Base-by-base conservation (phyloP, 208 protist species). In the Trypanosomatidae sp. region DNA sequence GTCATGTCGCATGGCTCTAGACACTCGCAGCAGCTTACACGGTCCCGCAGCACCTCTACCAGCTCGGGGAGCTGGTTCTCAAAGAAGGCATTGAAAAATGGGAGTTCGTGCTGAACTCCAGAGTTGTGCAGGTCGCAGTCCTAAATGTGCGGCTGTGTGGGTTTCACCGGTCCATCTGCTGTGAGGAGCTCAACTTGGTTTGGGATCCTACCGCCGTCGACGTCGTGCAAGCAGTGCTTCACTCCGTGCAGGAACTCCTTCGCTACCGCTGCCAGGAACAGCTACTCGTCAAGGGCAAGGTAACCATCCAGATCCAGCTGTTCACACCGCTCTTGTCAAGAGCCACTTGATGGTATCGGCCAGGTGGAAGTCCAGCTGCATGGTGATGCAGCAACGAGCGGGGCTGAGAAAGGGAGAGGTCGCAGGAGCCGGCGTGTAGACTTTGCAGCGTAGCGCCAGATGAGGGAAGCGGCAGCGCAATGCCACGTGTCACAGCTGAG, bases 111-210 rank as follows among this genome's bases (percentile, higher is more conserved):
- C 22, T 79, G 85, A 22, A 87, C 69, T 12, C 6, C 43, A 2
- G 28, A 22, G 50, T 90, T 71, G 73, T 83, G 81, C 33, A 90
- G 64, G 74, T 90, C 85, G 52, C 78, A 83, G 53, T 90, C 85
- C 71, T 79, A 90, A 44, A 90, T 80, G 76, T 85, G 22, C 62
- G 85, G 85, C 71, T 90, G 87, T 25, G 68, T 75, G 43, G 87
- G 76, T 53, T 81, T 78, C 59, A 90, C 79, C 36, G 81, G 71
- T 19, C 85, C 85, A 1, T 79, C 75, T 19, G 72, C 59, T 10
- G 80, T 86, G 44, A 82, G 70, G 25, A 90, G 83, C 66, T 90
- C 76, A 17, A 87, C 80, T 43, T 80, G 60, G 52, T 90, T 90
- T 22, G 74, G 76, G 1, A 36, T 71, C 68, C 74, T 80, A 3